Evolutionary conservation across 768 basidiomycete species (phyloP).

Genomic region (Tricholoma saponaceum): DNA sequence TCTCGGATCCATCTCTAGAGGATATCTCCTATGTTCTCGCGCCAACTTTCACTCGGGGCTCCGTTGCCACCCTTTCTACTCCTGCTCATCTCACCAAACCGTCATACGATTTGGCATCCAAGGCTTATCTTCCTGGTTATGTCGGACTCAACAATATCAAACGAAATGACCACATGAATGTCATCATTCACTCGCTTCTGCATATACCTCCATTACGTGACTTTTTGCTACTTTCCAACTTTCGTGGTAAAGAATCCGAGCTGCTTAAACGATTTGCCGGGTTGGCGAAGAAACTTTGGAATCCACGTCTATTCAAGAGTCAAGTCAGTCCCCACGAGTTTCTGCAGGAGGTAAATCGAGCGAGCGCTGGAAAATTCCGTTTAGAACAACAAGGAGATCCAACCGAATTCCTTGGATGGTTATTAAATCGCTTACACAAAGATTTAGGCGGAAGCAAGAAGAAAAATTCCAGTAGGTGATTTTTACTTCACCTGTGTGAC

Average conservation of each 20-base stretch:
- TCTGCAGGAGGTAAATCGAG: slow-evolving; percentile 91
- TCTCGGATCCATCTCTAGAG: slow-evolving; percentile 93
- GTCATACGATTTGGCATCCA: slow-evolving; percentile 80
- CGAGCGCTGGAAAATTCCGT: slow-evolving; percentile 86
- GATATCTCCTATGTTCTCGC: slow-evolving; percentile 90
- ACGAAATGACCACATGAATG: slow-evolving; percentile 95
- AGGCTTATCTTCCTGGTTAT: slow-evolving; percentile 87
- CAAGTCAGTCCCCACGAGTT: slow-evolving; percentile 99
- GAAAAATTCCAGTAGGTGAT: slow-evolving; percentile 75
- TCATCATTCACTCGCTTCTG: slow-evolving; percentile 88
- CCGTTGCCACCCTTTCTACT: slow-evolving; percentile 53
- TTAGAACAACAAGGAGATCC: slow-evolving; percentile 96
- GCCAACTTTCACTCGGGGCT: slow-evolving; percentile 73
- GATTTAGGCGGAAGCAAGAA: slow-evolving; percentile 95
- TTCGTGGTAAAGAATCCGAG: slow-evolving; percentile 75
- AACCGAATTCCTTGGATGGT: slow-evolving; percentile 92
- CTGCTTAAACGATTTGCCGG: slow-evolving; percentile 83
- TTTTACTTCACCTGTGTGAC: slow-evolving; percentile 6
- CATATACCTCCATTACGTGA: slow-evolving; percentile 90
- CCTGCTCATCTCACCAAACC: slow-evolving; percentile 60
- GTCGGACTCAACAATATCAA: slow-evolving; percentile 98
- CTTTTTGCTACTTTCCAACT: slow-evolving; percentile 75
- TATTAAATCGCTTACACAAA: slow-evolving; percentile 89
- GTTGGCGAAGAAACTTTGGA: slow-evolving; percentile 94
- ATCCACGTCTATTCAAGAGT: slow-evolving; percentile 92